These are phyloP conservation scores for Haplosporangium sp. DNA, from an alignment of 371 early-diverging fungal species.

Conservation along the genomic window DNA sequence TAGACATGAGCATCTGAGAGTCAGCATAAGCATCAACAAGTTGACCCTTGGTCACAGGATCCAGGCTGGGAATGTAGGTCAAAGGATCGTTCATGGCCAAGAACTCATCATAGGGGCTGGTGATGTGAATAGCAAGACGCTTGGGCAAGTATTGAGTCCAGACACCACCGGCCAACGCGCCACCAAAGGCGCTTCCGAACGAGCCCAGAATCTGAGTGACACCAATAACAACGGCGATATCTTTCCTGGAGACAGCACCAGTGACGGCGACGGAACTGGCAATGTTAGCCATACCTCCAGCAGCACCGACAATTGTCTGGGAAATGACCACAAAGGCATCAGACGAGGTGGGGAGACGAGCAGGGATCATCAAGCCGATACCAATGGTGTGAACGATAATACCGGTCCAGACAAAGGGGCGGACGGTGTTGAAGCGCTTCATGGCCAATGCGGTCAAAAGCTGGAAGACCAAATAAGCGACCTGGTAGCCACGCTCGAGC, in stretches of 20 bases:
- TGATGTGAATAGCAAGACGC: slow-evolving; percentile 51
- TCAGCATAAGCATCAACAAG: slow-evolving; percentile 54
- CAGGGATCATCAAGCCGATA: slow-evolving; percentile 62
- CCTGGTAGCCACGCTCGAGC: slow-evolving; percentile 59
- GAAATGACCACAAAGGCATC: slow-evolving; percentile 59
- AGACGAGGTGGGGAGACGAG: slow-evolving; percentile 55
- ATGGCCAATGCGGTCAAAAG: slow-evolving; percentile 52
- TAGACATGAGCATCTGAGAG: slow-evolving; percentile 56
- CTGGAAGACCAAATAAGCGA: slow-evolving; percentile 54
- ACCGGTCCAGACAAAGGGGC: slow-evolving; percentile 59
- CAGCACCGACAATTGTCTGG: slow-evolving; percentile 59
- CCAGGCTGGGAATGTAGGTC: slow-evolving; percentile 22
- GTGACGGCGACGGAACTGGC: slow-evolving; percentile 42
- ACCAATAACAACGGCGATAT: slow-evolving; percentile 58
- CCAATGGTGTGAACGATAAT: slow-evolving; percentile 54
- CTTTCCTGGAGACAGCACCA: slow-evolving; percentile 41
- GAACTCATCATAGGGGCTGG: slow-evolving; percentile 56
- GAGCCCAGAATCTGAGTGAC: slow-evolving; percentile 56
- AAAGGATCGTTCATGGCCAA: slow-evolving; percentile 32
- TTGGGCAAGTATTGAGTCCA: slow-evolving; percentile 60
- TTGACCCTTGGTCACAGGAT: slow-evolving; percentile 37
- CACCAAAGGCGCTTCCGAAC: slow-evolving; percentile 57
- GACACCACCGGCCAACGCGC: slow-evolving; percentile 59
- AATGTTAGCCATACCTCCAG: slow-evolving; percentile 59
- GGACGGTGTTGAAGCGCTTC: slow-evolving; percentile 53